Conservation (phyloP, 257 asterid genomes). For the Nicotiana attenuata region DNA sequence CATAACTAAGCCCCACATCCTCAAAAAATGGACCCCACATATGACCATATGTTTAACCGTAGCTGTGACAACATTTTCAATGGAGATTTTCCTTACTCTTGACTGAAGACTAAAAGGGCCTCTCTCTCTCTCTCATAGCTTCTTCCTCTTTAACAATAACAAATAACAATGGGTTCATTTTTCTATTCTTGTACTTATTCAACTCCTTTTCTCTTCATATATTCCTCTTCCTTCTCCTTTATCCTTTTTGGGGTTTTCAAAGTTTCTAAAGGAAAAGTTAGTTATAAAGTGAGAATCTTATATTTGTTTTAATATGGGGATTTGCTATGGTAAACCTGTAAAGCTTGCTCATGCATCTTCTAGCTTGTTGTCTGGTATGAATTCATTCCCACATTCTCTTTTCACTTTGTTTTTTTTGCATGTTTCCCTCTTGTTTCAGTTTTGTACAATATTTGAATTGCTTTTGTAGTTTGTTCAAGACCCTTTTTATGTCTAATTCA, state of each 20-base stretch:
- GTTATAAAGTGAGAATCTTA: neutral
- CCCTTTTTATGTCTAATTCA: neutral
- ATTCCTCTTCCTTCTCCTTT: neutral
- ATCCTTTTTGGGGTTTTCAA: slow-evolving; percentile 1
- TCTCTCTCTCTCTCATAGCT: too few species aligned
- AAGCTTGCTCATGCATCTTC: slow-evolving; percentile 89
- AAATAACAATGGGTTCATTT: slow-evolving; percentile 19
- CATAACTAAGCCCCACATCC: neutral
- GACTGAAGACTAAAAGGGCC: slow-evolving; percentile 31
- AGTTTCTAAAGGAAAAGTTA: neutral
- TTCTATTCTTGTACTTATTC: slow-evolving; percentile 13
- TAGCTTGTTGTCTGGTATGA: slow-evolving; percentile 56
- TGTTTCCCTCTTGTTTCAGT: neutral
- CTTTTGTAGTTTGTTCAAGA: neutral
- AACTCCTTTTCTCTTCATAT: neutral
- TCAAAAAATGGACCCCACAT: neutral
- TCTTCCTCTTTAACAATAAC: slow-evolving; percentile 4
- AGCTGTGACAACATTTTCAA: slow-evolving; percentile 29
- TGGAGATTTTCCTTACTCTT: slow-evolving; percentile 36
- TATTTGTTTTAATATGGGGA: slow-evolving; percentile 58
- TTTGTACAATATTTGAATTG: neutral
- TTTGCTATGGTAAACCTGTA: slow-evolving; percentile 62
- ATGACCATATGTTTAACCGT: neutral
- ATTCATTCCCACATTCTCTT: neutral
- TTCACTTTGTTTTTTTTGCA: neutral